Evolutionary conservation across 2,329 filamentous ascomycete species (phyloP).

Genomic region (Didymella keratinophila): DNA sequence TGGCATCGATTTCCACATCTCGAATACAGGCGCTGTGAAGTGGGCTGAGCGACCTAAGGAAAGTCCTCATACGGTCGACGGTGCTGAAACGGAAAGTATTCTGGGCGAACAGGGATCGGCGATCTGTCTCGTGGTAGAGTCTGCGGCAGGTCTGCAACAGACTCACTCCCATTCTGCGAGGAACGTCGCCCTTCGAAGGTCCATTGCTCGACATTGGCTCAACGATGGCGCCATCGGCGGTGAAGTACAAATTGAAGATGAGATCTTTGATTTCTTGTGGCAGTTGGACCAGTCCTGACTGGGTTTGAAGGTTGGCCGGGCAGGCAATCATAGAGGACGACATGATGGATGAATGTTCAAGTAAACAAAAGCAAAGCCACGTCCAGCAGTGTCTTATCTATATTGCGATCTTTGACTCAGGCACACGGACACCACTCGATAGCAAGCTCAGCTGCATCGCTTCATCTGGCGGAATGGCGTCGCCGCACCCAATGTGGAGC

Average conservation of each 20-base stretch:
- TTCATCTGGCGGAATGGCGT: conserved; percentile 15
- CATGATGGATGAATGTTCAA: conserved; percentile 5
- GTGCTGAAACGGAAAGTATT: conserved; percentile 51
- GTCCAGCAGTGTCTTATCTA: conserved; percentile 8
- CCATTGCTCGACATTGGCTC: conserved; percentile 28
- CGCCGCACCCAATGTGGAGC: conserved; percentile 9
- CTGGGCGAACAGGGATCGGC: conserved; percentile 40
- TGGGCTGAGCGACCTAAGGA: conserved; percentile 37
- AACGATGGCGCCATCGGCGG: conserved; percentile 33
- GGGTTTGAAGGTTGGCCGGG: conserved; percentile 37
- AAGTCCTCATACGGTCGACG: conserved; percentile 39
- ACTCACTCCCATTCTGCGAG: conserved; percentile 29
- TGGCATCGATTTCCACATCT: conserved; percentile 50
- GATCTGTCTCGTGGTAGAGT: conserved; percentile 45
- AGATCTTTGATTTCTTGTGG: conserved; percentile 48
- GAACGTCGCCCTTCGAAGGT: background rate
- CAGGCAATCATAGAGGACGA: conserved; percentile 22
- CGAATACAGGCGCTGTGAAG: conserved; percentile 33
- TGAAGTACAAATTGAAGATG: conserved; percentile 43
- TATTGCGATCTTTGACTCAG: conserved; percentile 12
- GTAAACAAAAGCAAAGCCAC: conserved; percentile 1
- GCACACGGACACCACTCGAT: conserved; percentile 12
- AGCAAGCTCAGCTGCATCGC: conserved; percentile 9
- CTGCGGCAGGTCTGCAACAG: conserved; percentile 50
- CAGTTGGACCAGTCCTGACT: conserved; percentile 44